Evolutionary conservation across 2,329 filamentous ascomycete species (phyloP), one percentile per base, ranked within the genome.

Genomic region (Fusarium sp.): DNA sequence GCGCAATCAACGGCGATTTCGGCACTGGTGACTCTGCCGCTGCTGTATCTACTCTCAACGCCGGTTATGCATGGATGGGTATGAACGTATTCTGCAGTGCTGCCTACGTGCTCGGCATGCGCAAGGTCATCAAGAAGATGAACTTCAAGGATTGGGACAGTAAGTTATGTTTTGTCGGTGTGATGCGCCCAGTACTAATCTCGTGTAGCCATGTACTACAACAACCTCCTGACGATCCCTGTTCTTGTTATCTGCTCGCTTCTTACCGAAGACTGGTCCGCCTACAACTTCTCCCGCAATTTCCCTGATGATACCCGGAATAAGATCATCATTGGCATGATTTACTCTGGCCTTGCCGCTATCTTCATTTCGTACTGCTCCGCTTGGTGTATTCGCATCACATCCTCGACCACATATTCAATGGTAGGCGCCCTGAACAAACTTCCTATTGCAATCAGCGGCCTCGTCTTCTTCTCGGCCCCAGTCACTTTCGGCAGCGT

Each of bases 291-390:
- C 72, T 81, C 83, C 71, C 89, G 86, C 79, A 98, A 98, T 85
- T 99, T 99, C 83, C 96, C 96, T 4, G 73, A 83, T n/a, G 91
- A 91, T 68, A 84, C 88, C 32, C 91, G 94, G 73, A 96, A 93
- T 79, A 87, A 84, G 72, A 89, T 97, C 72, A 86, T 97, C 71
- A 82, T 91, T 62, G 92, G 94, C 75, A 97, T 98, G 92, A 83
- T 98, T 75, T 91, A 98, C 80, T 97, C 96, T 7, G 96, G 96
- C 62, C 85, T 97, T 53, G 94, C 90, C 34, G 92, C 94, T 49
- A 94, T 98, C 75, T 97, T 97, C 82, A 99, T 99, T 80, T 98
- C 95, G n/a, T 99, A 99, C 86, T 96, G 94, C 76, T 97, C 95
- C 17, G 96, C 96, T 36, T 99, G 96, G 96, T 98, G 96, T 77